Evolutionary conservation across 352 stramenopile species (phyloP), one percentile per base, ranked within the genome.

Genomic region (Pelagophyceae sp.): DNA sequence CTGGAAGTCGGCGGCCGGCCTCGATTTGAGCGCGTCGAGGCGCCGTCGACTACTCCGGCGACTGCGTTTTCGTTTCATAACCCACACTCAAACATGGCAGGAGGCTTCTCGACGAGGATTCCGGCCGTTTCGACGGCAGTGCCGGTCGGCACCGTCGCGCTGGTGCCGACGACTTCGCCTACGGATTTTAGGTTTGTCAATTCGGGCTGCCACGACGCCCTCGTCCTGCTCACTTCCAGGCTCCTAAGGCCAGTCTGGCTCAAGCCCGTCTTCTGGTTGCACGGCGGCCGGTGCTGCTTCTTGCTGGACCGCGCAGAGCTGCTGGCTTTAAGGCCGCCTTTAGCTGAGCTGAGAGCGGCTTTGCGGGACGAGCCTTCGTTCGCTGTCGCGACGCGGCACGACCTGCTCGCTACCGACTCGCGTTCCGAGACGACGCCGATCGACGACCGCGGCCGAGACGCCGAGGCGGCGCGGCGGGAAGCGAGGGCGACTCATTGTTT

Each of bases 231-330:
- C 5, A 20, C n/a, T 5, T 51, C 67, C 1, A 33, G 67, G 2
- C 37, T 74, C 11, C 3, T 58, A 5, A 11, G 67, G 25, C 67
- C 67, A 0, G 67, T 58, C 35, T 74, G 67, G 67, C 35, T 35
- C 67, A 74, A 74, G 67, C 35, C 67, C 2, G 1, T 74, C 2
- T 0, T 74, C 17, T 74, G 67, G 67, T 35, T 38, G 35, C 17
- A 58, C 5, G 64, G 64, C 31, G 64, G 35, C 64, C 6, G 64
- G 11, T 54, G 11, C 45, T 54, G 11, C 45, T 54, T 54, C 45
- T 54, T 54, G 11, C 45, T 11, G 45, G 63, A 72, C 19, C 2
- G 5, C 31, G 19, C 31, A 27, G 67, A 74, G 33, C 38, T 74
- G 5, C 1, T 3, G 35, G 15, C 23, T 1, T 1, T 74, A 11